Evolutionary conservation across 345 rosid genomes (phyloP).

Genomic region (Arabidopsis arenosa): DNA sequence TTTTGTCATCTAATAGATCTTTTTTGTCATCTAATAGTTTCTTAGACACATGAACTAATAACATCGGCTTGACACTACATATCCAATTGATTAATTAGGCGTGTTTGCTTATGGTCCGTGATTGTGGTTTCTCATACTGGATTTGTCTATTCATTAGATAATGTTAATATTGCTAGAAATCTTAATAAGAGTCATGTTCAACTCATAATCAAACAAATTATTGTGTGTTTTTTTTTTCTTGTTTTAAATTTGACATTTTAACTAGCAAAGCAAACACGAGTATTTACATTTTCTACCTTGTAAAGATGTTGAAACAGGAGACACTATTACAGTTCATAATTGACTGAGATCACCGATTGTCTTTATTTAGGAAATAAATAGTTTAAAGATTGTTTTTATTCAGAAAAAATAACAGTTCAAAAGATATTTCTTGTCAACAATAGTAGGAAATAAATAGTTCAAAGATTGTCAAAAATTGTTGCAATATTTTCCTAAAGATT

Average conservation of each 20-base stretch:
- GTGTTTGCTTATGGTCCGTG: neutral
- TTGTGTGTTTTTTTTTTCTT: neutral
- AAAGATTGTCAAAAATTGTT: neutral
- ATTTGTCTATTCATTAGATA: conserved; percentile 11
- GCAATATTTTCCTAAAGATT: neutral
- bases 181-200: conserved; percentile 6
- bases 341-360: too few species aligned
- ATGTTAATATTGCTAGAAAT: conserved; percentile 16
- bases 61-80: conserved; percentile 23
- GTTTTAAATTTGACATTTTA: neutral
- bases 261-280: neutral
- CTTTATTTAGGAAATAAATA: too few species aligned
- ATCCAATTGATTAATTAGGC: too few species aligned
- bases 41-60: conserved; percentile 32
- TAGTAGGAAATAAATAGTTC: neutral
- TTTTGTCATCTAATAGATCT: conserved; percentile 32
- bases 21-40: conserved; percentile 19
- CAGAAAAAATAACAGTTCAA: too few species aligned
- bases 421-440: too few species aligned
- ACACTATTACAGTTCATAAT: too few species aligned
- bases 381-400: too few species aligned
- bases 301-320: too few species aligned
- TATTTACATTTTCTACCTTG: too few species aligned
- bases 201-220: conserved; percentile 13
- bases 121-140: conserved; percentile 13